These are phyloP conservation scores for Linum lewisii DNA, from an alignment of 345 rosid genomes.

Conservation along the genomic window DNA sequence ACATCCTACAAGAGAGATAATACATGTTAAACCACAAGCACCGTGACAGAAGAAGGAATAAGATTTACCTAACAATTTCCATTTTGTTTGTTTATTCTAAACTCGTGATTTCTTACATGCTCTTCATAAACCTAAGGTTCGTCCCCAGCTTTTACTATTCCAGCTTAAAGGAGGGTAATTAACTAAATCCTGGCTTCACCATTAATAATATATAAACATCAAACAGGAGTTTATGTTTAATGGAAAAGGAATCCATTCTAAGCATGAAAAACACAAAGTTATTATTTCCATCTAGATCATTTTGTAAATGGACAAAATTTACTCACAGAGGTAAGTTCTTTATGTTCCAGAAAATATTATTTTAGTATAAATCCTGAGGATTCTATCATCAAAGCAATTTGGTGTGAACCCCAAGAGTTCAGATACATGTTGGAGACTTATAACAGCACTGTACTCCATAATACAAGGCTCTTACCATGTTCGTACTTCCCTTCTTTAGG, in stretches of 20 bases:
- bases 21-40: not conserved
- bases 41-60: not conserved
- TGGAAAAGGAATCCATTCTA: not conserved
- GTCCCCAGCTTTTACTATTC: too few species aligned
- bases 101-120: not conserved
- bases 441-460: not conserved
- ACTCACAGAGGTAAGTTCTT: not conserved
- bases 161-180: not conserved
- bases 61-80: not conserved
- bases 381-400: too few species aligned
- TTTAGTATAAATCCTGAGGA: not conserved
- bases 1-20: slow-evolving; percentile 33
- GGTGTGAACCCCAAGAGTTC: not conserved
- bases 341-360: not conserved
- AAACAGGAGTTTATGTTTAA: not conserved
- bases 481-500: slow-evolving; percentile 22
- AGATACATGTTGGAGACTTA: not conserved
- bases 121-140: too few species aligned
- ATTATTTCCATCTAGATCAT: not conserved
- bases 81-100: too few species aligned
- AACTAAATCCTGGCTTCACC: too few species aligned
- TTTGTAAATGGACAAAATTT: not conserved
- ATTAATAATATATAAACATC: not conserved
- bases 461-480: slow-evolving; percentile 27
- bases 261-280: not conserved